Evolutionary conservation across 2,329 filamentous ascomycete genomes (phyloP).

Genomic region (Botrytis paeoniae): DNA sequence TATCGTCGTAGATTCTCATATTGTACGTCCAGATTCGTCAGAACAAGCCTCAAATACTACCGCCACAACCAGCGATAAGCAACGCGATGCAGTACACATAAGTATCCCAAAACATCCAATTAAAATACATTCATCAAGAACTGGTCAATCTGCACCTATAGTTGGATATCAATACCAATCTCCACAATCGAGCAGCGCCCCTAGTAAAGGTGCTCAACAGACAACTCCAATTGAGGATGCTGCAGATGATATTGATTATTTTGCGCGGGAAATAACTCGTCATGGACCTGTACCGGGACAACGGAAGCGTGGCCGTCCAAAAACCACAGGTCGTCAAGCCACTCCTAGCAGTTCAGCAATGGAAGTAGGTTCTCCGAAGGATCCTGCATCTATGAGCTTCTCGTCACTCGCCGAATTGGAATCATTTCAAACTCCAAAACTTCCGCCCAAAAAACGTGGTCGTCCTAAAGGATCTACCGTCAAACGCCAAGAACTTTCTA

Average conservation of each 20-base stretch:
- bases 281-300: background rate
- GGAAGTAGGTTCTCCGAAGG: background rate
- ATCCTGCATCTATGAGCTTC: background rate
- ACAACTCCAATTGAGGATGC: background rate
- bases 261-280: background rate
- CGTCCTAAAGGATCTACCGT: slow-evolving; percentile 13
- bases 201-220: background rate
- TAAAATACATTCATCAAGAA: background rate
- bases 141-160: background rate
- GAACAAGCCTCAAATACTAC: background rate
- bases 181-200: background rate
- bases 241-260: slow-evolving; percentile 5
- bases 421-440: slow-evolving; percentile 4
- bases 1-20: background rate
- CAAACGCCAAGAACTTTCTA: background rate
- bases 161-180: slow-evolving; percentile 2
- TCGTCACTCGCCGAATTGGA: slow-evolving; percentile 11
- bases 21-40: background rate
- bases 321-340: background rate
- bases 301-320: slow-evolving; percentile 1
- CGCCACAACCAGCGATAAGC: background rate
- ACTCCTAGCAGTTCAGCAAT: background rate
- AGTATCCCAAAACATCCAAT: background rate
- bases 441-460: slow-evolving; percentile 13
- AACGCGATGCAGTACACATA: background rate